A percentile compares a stretch with the other conserved stretches of the same genome.
Evolutionary conservation across 1,284 basidiomycete species (phyloP).

Genomic region (Singerocomus rubriflavus): DNA sequence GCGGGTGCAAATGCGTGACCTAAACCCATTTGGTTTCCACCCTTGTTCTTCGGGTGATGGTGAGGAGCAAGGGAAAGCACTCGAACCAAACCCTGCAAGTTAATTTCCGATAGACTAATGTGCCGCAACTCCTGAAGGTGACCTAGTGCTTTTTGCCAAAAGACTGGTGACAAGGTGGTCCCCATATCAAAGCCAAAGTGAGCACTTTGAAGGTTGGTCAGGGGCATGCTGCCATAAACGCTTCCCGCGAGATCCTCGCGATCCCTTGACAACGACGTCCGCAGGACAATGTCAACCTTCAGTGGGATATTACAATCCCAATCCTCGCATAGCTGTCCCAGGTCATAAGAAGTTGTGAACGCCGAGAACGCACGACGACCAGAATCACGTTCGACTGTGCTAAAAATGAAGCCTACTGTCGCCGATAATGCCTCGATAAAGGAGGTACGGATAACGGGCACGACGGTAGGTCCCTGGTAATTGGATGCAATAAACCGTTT

Average conservation of each 20-base stretch:
- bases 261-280: slow-evolving; percentile 8
- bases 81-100: slow-evolving; percentile 9
- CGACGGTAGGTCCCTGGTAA: not conserved
- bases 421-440: slow-evolving; percentile 11
- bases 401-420: slow-evolving; percentile 19
- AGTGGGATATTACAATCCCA: slow-evolving; percentile 22
- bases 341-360: slow-evolving; percentile 5
- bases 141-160: slow-evolving; percentile 22
- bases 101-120: slow-evolving; percentile 10
- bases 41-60: not conserved
- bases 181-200: slow-evolving; percentile 13
- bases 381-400: slow-evolving; percentile 10
- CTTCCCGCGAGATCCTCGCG: slow-evolving; percentile 12
- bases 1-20: slow-evolving; percentile 27
- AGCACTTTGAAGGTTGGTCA: slow-evolving; percentile 14
- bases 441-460: slow-evolving; percentile 15
- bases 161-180: slow-evolving; percentile 7
- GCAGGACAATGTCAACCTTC: slow-evolving; percentile 14
- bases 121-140: slow-evolving; percentile 12
- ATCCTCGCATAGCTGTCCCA: slow-evolving; percentile 14
- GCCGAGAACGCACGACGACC: slow-evolving; percentile 9
- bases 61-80: slow-evolving; percentile 6
- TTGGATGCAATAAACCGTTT: slow-evolving; percentile 13
- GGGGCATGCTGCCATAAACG: slow-evolving; percentile 16
- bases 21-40: not conserved